phyloP scores from a whole-genome alignment of 2,329 filamentous ascomycete genomes.

The Cucurbitaria berberidis region DNA sequence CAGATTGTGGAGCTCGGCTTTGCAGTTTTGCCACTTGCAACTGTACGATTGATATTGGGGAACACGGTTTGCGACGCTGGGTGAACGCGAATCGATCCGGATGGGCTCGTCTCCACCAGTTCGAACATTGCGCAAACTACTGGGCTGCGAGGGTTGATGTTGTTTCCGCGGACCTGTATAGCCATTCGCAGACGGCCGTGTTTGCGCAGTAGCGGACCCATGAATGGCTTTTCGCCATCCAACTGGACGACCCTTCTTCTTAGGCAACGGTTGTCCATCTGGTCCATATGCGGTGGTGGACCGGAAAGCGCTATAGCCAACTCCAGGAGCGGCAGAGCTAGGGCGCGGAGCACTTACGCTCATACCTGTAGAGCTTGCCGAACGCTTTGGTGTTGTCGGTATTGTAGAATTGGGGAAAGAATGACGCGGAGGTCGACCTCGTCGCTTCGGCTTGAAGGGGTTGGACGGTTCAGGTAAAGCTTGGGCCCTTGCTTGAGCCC shows the following conservation, averaged over 20 bases:
- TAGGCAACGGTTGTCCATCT: conserved; percentile 47
- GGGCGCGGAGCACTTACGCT: conserved; percentile 34
- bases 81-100: conserved; percentile 38
- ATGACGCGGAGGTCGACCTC: conserved; percentile 46
- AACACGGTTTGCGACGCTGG: conserved; percentile 34
- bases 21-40: conserved; percentile 65
- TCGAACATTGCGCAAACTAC: conserved; percentile 32
- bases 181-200: conserved; percentile 30
- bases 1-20: conserved; percentile 66
- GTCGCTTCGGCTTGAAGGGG: conserved; percentile 40
- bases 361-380: conserved; percentile 24
- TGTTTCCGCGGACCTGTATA: conserved; percentile 14
- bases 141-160: conserved; percentile 29
- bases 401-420: conserved; percentile 31
- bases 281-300: conserved; percentile 31
- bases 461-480: conserved; percentile 38
- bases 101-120: conserved; percentile 25
- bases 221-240: conserved; percentile 59
- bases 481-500: conserved; percentile 31
- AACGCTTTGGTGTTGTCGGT: conserved; percentile 23
- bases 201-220: conserved; percentile 41
- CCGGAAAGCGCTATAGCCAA: conserved; percentile 54
- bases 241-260: conserved; percentile 56
- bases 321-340: conserved; percentile 18
- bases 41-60: conserved; percentile 57